Conservation (phyloP, 768 basidiomycete genomes). For the Rhizopogon vesiculosus region DNA sequence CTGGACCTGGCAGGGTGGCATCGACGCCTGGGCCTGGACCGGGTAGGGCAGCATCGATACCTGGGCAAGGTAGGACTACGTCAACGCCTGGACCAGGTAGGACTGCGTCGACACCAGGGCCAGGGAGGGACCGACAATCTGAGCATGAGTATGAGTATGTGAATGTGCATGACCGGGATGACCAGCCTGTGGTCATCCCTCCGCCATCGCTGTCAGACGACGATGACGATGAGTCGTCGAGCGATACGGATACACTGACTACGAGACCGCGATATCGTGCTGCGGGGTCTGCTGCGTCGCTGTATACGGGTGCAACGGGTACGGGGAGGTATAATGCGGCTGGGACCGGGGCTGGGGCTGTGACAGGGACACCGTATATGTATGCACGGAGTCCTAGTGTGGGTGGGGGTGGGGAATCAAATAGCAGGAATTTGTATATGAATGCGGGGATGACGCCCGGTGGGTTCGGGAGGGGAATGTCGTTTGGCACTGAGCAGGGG, state of each 20-base stretch:
- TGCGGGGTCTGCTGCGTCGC: conserved; percentile 6
- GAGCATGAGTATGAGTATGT: no score
- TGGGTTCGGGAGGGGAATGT: conserved; percentile 17
- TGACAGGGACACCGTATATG: conserved; percentile 17
- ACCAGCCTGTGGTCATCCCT: conserved; percentile 20
- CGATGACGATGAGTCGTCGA: conserved; percentile 23
- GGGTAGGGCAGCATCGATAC: no score
- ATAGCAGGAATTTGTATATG: conserved; percentile 9
- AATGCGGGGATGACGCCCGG: conserved; percentile 17
- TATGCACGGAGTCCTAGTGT: conserved; percentile 6
- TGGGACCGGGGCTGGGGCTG: neutral
- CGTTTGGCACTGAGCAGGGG: conserved; percentile 14
- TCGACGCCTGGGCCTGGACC: no score
- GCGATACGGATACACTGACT: conserved; percentile 30
- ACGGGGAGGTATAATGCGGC: conserved; percentile 6
- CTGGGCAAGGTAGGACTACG: no score
- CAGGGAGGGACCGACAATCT: neutral
- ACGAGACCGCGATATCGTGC: conserved; percentile 24
- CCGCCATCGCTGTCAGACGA: conserved; percentile 14
- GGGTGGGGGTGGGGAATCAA: conserved; percentile 4
- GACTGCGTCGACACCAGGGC: no score
- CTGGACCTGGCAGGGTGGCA: no score
- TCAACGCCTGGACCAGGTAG: no score
- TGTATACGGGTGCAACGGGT: conserved; percentile 9
- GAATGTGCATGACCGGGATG: neutral